phyloP scores from a whole-genome alignment of 2,329 filamentous ascomycete species.

The Aspergillus ustus region DNA sequence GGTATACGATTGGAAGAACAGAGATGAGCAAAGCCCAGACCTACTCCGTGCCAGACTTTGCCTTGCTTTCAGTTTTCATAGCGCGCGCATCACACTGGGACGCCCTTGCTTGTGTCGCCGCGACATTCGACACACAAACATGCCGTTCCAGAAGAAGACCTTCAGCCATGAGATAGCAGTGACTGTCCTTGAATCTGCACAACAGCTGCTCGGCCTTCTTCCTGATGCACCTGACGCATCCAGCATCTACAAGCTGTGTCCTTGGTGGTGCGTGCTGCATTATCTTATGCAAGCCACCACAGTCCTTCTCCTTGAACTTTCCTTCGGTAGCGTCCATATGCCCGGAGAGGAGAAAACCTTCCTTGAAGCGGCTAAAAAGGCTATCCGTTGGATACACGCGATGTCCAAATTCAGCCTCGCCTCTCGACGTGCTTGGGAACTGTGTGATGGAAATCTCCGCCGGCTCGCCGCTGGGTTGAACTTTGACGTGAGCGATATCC shows the following conservation, averaged over 20 bases:
- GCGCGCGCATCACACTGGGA: conserved; percentile 48
- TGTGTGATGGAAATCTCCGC: conserved; percentile 44
- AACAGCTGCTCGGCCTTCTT: conserved; percentile 45
- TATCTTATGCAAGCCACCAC: conserved; percentile 51
- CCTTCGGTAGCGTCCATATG: conserved; percentile 50
- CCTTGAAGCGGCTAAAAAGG: conserved; percentile 46
- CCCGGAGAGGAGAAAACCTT: conserved; percentile 45
- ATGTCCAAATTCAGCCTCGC: conserved; percentile 46
- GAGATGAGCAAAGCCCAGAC: conserved; percentile 35
- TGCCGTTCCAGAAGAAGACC: conserved; percentile 28
- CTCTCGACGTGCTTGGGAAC: conserved; percentile 47
- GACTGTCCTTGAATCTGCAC: conserved; percentile 45
- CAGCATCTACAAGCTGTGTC: conserved; percentile 45
- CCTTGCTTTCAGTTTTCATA: conserved; percentile 51
- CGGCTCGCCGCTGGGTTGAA: conserved; percentile 41
- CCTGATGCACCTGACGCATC: conserved; percentile 47
- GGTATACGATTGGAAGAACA: conserved; percentile 41
- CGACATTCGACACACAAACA: conserved; percentile 37
- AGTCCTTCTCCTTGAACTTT: conserved; percentile 52
- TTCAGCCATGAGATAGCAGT: conserved; percentile 48
- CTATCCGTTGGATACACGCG: conserved; percentile 48
- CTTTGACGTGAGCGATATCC: conserved; percentile 42
- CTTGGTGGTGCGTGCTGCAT: conserved; percentile 53
- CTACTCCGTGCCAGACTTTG: conserved; percentile 45
- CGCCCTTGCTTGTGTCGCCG: conserved; percentile 53